Evolutionary conservation across 352 stramenopile genomes (phyloP), one percentile per base, ranked within the genome.

Genomic region (Hyaloperonospora brassicae): DNA sequence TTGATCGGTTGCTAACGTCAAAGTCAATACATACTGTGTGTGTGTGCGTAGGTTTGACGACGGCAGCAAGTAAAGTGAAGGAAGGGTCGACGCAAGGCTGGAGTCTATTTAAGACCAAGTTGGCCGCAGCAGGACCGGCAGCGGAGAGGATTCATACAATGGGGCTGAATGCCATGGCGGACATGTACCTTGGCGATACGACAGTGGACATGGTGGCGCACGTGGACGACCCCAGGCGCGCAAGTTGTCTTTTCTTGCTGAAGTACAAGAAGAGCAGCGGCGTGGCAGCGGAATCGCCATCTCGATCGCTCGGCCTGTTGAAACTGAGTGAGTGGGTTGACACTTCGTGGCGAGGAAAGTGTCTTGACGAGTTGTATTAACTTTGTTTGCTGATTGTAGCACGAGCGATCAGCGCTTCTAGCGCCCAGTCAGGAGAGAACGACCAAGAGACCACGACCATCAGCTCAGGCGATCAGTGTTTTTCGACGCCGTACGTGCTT

Each of bases 41-140:
- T 36, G 21, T 44, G 14, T 24, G 39, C 24, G 49, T 49, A 22
- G 55, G 62, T 2, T 50, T 60, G n/a, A 56, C 50, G 7, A 61
- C 52, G 6, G 62, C 62, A 42, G 55, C 63, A 21, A 56, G 65
- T 40, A 75, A 70, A 49, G 72, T 89, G 24, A 87, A 84, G 36
- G 79, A 85, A 47, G 82, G 82, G 3, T 87, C 78, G 10, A 84
- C 76, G 3, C 77, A 93, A 48, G 76, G 81, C 2, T 91, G 79
- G 78, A 88, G 76, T 25, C 84, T 88, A 39, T 44, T 91, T 34
- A 89, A 88, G 68, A 89, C 69, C 14, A 89, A 84, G 48, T 41
- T 91, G 36, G 76, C 81, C 7, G 73, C 78, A 0, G 79, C 79
- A 2, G 78, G 76, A 23, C 79, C 79, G 10, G 79, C 88, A n/a